A percentile compares a stretch with the other conserved stretches of the same genome.
Evolutionary conservation across 192 early-diverging fungal species (phyloP).

Genomic region (Linnemannia exigua): DNA sequence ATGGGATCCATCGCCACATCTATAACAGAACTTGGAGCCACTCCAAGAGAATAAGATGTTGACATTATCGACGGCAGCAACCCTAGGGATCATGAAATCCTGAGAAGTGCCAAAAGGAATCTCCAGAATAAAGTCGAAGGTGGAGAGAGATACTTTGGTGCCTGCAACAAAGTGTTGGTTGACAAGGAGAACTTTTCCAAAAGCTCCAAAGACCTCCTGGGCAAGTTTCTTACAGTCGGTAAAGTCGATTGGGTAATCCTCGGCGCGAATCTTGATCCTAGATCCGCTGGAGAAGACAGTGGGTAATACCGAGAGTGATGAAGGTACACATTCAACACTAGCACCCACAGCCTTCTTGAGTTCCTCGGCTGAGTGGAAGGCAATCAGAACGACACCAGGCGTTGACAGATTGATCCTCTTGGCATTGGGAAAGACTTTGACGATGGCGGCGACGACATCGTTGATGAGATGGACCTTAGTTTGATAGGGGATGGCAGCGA

Average conservation of each 20-base stretch:
- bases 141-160: no score
- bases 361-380: background rate
- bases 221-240: background rate
- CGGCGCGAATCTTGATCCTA: background rate
- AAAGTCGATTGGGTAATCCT: background rate
- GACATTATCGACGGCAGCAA: background rate
- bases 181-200: background rate
- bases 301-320: background rate
- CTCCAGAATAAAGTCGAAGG: background rate
- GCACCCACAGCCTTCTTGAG: no score
- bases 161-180: background rate
- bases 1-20: background rate
- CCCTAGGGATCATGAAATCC: background rate
- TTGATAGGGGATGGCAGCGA: background rate
- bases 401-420: background rate
- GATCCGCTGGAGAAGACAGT: background rate
- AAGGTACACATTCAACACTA: background rate
- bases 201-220: background rate
- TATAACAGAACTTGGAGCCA: background rate
- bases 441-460: background rate
- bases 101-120: background rate
- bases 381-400: background rate
- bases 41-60: conserved; percentile 4
- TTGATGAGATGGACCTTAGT: background rate
- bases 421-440: background rate